A percentile compares a stretch with the other conserved stretches of the same genome.
These are phyloP conservation scores for Candida khao-thaluensis DNA, from an alignment of 805 yeast genomes.

Conservation along the genomic window DNA sequence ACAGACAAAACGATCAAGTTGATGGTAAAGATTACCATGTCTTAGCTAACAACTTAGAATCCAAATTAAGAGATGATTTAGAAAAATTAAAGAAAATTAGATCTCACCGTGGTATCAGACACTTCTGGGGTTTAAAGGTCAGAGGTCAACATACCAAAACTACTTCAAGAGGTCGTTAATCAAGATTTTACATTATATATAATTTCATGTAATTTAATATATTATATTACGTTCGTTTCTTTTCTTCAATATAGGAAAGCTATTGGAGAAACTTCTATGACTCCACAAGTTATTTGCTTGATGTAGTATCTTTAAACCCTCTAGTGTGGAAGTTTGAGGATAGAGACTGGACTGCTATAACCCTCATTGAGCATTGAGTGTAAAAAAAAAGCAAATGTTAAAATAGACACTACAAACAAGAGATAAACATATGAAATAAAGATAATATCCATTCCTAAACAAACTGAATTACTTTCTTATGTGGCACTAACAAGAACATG, in stretches of 20 bases:
- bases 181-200: conserved; percentile 1
- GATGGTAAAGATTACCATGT: conserved; percentile 99
- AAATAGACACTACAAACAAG: too few relatives aligned
- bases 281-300: too few relatives aligned
- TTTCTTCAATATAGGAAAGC: too few relatives aligned
- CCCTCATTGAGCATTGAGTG: too few relatives aligned
- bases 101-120: conserved; percentile 99
- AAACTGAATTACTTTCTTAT: too few relatives aligned
- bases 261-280: too few relatives aligned
- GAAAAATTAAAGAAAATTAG: conserved; percentile 99
- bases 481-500: conserved; percentile 2
- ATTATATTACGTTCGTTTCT: conserved; percentile 17
- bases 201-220: conserved; percentile 19
- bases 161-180: conserved; percentile 86
- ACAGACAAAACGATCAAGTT: conserved; percentile 97
- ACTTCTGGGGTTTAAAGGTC: conserved; percentile 99
- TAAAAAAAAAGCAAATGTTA: too few relatives aligned
- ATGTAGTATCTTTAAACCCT: too few relatives aligned
- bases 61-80: conserved; percentile 99
- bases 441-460: too few relatives aligned
- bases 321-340: too few relatives aligned
- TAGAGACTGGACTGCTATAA: too few relatives aligned
- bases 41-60: conserved; percentile 98
- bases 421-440: too few relatives aligned
- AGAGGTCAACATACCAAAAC: conserved; percentile 99